phyloP scores from a whole-genome alignment of 169 alveolate species.

The Cryptosporidium sp. region DNA sequence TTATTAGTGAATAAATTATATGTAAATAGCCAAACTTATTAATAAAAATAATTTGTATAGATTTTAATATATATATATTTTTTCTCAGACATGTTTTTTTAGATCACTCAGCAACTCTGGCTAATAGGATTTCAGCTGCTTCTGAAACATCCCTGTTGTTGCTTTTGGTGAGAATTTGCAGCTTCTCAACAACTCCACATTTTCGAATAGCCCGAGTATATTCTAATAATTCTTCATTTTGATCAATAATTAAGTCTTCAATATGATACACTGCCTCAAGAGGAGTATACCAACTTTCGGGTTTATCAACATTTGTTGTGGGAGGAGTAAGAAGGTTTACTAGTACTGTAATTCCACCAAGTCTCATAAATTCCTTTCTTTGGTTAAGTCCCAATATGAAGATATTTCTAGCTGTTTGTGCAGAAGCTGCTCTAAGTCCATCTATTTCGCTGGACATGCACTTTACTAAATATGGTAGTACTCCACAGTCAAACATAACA shows the following conservation, averaged over 20 bases:
- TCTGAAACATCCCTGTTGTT: constrained; percentile 84
- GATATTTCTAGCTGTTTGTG: constrained; percentile 90
- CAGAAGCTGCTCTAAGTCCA: constrained; percentile 92
- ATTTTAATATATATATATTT: background rate
- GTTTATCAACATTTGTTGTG: constrained; percentile 81
- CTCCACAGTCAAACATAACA: constrained; percentile 89
- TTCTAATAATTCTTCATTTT: constrained; percentile 85
- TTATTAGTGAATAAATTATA: background rate
- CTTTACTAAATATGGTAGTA: constrained; percentile 85
- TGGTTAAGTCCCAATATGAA: constrained; percentile 87
- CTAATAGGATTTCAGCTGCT: constrained; percentile 83
- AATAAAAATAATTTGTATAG: background rate
- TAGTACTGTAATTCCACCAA: constrained; percentile 87
- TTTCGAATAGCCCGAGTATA: constrained; percentile 83
- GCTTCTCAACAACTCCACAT: constrained; percentile 84
- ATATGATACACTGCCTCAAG: constrained; percentile 90
- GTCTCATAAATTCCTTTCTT: constrained; percentile 87
- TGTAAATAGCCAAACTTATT: background rate
- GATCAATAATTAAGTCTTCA: constrained; percentile 89
- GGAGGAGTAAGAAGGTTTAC: constrained; percentile 78
- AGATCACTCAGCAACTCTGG: constrained; percentile 82
- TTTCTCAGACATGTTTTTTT: background rate
- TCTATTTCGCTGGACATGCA: constrained; percentile 88
- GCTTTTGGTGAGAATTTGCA: constrained; percentile 79
- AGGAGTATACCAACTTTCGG: constrained; percentile 84